A percentile compares a stretch with the other conserved stretches of the same genome.
These are phyloP conservation scores for Firmiana major DNA, from an alignment of 345 rosid genomes.

Conservation along the genomic window DNA sequence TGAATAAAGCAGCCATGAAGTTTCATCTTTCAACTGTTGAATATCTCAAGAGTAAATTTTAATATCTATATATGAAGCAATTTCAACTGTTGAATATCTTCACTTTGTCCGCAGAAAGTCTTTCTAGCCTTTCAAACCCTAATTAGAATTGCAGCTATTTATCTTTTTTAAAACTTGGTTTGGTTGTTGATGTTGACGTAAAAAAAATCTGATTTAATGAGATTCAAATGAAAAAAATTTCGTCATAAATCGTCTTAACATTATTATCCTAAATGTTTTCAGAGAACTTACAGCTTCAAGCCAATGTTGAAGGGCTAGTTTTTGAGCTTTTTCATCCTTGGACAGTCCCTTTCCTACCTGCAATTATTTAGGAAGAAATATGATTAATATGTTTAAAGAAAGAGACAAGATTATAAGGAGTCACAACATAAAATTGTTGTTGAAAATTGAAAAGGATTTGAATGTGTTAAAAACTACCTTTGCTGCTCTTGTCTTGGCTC, in stretches of 20 bases:
- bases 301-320: constrained; percentile 89
- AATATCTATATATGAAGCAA: too few relatives aligned
- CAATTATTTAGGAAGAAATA: background rate
- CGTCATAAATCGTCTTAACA: too few relatives aligned
- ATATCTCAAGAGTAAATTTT: too few relatives aligned
- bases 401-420: background rate
- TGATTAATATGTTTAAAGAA: background rate
- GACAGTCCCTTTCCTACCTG: constrained; percentile 90
- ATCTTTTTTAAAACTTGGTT: too few relatives aligned
- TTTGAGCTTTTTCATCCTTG: constrained; percentile 84
- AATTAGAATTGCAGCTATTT: background rate
- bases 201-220: too few relatives aligned
- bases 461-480: constrained; percentile 39
- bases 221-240: too few relatives aligned
- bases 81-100: background rate
- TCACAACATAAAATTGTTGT: background rate
- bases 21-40: too few relatives aligned
- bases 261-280: background rate
- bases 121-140: too few relatives aligned
- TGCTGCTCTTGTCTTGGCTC: constrained; percentile 92
- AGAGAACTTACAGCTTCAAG: constrained; percentile 83
- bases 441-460: background rate
- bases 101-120: too few relatives aligned
- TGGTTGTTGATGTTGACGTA: too few relatives aligned
- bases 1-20: background rate